These are phyloP conservation scores for Claviceps spartinae DNA, from an alignment of 2,329 filamentous ascomycete species.

Conservation along the genomic window DNA sequence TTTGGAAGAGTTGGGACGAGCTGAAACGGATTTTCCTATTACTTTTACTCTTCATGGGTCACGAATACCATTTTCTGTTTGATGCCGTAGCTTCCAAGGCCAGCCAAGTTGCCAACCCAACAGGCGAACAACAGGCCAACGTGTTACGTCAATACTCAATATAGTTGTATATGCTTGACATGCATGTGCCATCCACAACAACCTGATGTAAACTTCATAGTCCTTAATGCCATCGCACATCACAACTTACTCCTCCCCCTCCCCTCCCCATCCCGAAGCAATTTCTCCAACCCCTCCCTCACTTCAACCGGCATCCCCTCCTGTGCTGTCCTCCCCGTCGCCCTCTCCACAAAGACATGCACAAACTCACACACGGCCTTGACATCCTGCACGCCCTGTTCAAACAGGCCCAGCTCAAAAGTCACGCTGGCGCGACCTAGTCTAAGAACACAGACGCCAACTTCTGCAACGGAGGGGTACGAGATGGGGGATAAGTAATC, in stretches of 20 bases:
- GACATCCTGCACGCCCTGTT: conserved; percentile 56
- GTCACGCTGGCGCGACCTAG: conserved; percentile 77
- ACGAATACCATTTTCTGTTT: conserved; percentile 18
- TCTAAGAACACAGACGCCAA: conserved; percentile 70
- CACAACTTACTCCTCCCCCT: conserved; percentile 1
- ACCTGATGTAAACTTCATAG: neutral
- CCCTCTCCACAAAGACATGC: conserved; percentile 77
- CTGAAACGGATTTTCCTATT: conserved; percentile 46
- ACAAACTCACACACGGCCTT: conserved; percentile 77
- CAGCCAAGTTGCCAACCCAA: neutral
- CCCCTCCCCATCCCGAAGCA: neutral
- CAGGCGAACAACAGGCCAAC: too few species aligned
- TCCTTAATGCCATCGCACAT: neutral
- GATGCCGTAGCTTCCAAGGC: neutral
- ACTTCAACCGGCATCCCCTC: conserved; percentile 50
- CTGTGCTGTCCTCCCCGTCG: conserved; percentile 51
- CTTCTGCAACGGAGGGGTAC: conserved; percentile 70
- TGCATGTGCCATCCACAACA: neutral
- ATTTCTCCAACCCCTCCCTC: conserved; percentile 36
- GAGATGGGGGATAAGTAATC: conserved; percentile 73
- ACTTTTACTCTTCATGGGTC: conserved; percentile 53
- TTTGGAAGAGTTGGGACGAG: conserved; percentile 50
- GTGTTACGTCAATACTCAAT: too few species aligned
- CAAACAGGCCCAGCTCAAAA: conserved; percentile 83
- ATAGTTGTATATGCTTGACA: neutral